phyloP scores from a whole-genome alignment of 257 asterid species.

The Nicotiana otophora region DNA sequence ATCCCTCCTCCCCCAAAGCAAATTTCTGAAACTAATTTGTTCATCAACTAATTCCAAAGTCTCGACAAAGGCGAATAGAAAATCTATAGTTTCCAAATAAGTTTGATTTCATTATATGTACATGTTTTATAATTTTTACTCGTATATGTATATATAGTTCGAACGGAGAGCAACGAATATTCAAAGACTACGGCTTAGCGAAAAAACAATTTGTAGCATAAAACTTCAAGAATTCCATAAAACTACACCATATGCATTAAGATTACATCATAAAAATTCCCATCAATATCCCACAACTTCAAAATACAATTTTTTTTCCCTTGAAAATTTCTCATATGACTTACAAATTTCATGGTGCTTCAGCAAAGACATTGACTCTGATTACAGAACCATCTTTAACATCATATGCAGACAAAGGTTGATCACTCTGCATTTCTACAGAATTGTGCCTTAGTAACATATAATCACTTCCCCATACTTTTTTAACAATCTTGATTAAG shows the following conservation, averaged over 20 bases:
- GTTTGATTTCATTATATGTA: too few relatives aligned
- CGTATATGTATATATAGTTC: too few relatives aligned
- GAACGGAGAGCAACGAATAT: too few relatives aligned
- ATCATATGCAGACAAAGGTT: conserved; percentile 24
- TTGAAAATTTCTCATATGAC: not conserved
- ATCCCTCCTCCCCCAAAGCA: too few relatives aligned
- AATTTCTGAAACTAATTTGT: not conserved
- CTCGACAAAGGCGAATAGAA: not conserved
- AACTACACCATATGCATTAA: too few relatives aligned
- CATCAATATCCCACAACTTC: too few relatives aligned
- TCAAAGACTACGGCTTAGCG: too few relatives aligned
- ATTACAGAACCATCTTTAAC: conserved; percentile 28
- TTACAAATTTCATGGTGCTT: conserved; percentile 9
- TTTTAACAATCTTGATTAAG: conserved; percentile 16
- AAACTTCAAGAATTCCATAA: too few relatives aligned
- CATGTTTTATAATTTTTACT: too few relatives aligned
- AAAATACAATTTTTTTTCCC: too few relatives aligned
- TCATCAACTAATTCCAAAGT: not conserved
- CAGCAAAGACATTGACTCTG: conserved; percentile 26
- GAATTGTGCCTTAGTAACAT: conserved; percentile 20
- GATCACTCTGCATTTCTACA: conserved; percentile 10
- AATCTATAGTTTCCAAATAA: not conserved
- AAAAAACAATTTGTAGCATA: too few relatives aligned
- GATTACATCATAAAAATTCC: too few relatives aligned
- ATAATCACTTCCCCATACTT: conserved; percentile 29